These are phyloP conservation scores for Neurospora tetraspora DNA, from an alignment of 495 filamentous ascomycete species.

Conservation along the genomic window DNA sequence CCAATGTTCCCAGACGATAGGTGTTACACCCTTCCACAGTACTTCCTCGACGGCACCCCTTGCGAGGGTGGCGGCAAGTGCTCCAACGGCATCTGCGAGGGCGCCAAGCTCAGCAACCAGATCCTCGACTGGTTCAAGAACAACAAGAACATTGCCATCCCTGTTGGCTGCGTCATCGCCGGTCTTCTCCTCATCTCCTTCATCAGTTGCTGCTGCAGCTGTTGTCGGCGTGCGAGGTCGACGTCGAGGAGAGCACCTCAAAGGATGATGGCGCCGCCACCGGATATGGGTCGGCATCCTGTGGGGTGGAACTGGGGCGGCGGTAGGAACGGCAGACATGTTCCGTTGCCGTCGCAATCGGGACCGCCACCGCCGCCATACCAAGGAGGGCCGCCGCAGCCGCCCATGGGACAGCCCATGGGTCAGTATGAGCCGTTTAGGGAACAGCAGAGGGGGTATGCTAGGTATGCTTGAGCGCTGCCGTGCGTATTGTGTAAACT, in stretches of 20 bases:
- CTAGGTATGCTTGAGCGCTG: neutral
- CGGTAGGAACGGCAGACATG: neutral
- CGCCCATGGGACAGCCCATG: neutral
- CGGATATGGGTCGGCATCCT: neutral
- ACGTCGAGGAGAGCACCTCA: neutral
- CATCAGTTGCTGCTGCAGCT: slow-evolving; percentile 46
- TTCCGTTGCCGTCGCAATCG: neutral
- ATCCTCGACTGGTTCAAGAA: slow-evolving; percentile 56
- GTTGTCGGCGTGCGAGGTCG: slow-evolving; percentile 31
- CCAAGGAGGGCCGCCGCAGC: neutral
- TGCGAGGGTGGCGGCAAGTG: slow-evolving; percentile 79
- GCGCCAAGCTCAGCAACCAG: slow-evolving; percentile 48
- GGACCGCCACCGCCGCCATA: neutral
- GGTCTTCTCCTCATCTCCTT: slow-evolving; percentile 54
- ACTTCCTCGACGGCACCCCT: slow-evolving; percentile 87
- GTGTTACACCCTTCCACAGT: slow-evolving; percentile 73
- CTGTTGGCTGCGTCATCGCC: slow-evolving; percentile 57
- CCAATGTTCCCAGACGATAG: slow-evolving; percentile 52
- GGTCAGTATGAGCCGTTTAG: neutral
- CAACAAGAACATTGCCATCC: slow-evolving; percentile 68
- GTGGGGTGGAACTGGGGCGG: neutral
- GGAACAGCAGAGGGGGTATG: neutral
- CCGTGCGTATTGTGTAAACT: neutral
- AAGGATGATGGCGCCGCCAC: slow-evolving; percentile 1
- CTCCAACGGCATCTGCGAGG: slow-evolving; percentile 60